Evolutionary conservation across 192 early-diverging fungal genomes (phyloP).

Genomic region (Gigaspora rosea): DNA sequence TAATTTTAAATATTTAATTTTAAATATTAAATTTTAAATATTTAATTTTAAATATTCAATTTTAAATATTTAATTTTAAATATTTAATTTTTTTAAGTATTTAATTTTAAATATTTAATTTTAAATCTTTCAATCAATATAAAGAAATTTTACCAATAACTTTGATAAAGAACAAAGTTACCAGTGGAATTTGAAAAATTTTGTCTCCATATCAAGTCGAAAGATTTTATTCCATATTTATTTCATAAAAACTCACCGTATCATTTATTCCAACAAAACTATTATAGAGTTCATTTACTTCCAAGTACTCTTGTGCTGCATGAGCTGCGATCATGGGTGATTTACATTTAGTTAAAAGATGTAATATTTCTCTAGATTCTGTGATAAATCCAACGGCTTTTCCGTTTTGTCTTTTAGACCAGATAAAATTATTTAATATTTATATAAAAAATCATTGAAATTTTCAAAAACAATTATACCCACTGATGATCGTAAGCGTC

Average conservation of each 20-base stretch:
- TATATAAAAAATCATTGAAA: not conserved
- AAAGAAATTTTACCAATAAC: not conserved
- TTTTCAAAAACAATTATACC: slow-evolving; percentile 12
- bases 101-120: not conserved
- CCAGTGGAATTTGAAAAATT: too few species aligned
- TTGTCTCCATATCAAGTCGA: too few species aligned
- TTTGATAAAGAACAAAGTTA: too few species aligned
- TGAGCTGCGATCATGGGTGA: slow-evolving; percentile 44
- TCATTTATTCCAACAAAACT: slow-evolving; percentile 54
- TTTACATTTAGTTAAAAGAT: slow-evolving; percentile 47
- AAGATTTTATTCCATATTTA: too few species aligned
- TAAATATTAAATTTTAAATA: too few species aligned
- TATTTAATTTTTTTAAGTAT: too few species aligned
- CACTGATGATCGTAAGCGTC: slow-evolving; percentile 63
- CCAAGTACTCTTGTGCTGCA: slow-evolving; percentile 51
- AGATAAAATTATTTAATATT: too few species aligned
- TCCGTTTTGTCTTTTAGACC: slow-evolving; percentile 46
- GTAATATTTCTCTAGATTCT: slow-evolving; percentile 47
- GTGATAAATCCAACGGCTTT: slow-evolving; percentile 59
- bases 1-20: too few species aligned
- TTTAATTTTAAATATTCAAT: not conserved
- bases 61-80: too few species aligned
- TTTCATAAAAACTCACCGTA: slow-evolving; percentile 43
- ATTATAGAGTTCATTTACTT: slow-evolving; percentile 44
- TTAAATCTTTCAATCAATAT: not conserved